Percentiles rank a stretch among this genome's conserved stretches.
Conservation (phyloP, 441 rosid species). For the Eruca vesicaria region DNA sequence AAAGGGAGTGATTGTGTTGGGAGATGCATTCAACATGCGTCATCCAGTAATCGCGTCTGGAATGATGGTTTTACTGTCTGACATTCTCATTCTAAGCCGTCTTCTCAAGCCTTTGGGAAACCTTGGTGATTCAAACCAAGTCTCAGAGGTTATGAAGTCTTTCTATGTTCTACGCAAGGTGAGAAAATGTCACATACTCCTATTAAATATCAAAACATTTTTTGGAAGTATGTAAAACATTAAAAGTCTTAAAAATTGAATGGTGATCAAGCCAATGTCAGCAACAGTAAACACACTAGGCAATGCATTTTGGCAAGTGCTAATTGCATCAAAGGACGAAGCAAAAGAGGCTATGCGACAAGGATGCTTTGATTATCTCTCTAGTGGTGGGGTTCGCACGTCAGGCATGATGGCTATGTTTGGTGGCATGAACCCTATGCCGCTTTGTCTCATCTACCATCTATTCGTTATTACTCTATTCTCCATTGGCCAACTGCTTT, state of each 20-base stretch:
- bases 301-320: conserved; percentile 46
- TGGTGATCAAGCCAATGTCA: conserved; percentile 51
- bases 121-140: conserved; percentile 36
- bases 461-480: conserved; percentile 45
- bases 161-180: conserved; percentile 55
- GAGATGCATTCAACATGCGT: conserved; percentile 70
- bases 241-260: background rate
- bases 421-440: conserved; percentile 55
- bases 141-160: conserved; percentile 46
- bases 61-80: conserved; percentile 59
- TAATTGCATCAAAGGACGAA: conserved; percentile 44
- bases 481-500: conserved; percentile 43
- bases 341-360: conserved; percentile 55
- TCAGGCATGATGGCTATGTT: conserved; percentile 46
- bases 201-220: background rate
- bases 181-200: conserved; percentile 12
- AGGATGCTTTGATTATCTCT: conserved; percentile 50
- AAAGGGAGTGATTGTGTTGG: conserved; percentile 58
- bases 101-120: conserved; percentile 44
- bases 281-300: conserved; percentile 56
- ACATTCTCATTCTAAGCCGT: conserved; percentile 50
- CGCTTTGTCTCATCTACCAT: conserved; percentile 47
- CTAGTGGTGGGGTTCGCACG: conserved; percentile 47
- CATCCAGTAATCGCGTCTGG: conserved; percentile 62
- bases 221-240: background rate